Evolutionary conservation across 305 asterid genomes (phyloP).

Genomic region (Solanum hybrid): DNA sequence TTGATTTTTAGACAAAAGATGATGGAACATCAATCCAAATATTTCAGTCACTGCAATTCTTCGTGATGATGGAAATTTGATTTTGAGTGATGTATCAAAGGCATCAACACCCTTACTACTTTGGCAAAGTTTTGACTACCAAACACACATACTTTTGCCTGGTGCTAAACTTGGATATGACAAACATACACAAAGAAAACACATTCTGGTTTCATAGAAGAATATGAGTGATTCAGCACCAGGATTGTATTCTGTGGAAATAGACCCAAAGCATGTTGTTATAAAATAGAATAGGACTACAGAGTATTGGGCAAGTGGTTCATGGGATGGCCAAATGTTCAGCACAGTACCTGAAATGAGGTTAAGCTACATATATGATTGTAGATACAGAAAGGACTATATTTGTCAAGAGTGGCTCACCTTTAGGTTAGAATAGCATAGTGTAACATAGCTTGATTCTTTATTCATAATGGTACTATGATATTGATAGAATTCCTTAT

Average conservation of each 20-base stretch:
- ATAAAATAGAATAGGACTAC: no score
- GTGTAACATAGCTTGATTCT: not conserved
- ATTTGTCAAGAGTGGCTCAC: constrained; percentile 5
- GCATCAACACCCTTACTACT: not conserved
- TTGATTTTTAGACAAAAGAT: no score
- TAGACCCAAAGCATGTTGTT: no score
- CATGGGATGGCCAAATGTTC: no score
- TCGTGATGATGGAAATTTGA: not conserved
- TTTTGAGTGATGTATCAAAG: not conserved
- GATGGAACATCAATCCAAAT: no score
- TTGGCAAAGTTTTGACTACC: not conserved
- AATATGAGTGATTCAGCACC: not conserved
- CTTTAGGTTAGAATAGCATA: not conserved
- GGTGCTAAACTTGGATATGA: not conserved
- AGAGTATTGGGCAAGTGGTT: no score
- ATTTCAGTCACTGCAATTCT: not conserved
- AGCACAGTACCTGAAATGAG: no score
- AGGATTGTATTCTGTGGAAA: no score
- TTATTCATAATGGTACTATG: not conserved
- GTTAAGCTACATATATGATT: no score
- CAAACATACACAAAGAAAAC: not conserved
- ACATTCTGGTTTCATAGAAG: not conserved
- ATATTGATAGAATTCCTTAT: constrained; percentile 10
- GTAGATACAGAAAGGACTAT: constrained; percentile 5
- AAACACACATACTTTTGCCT: not conserved